phyloP scores from a whole-genome alignment of 352 stramenopile species.

The Elongisporangium prolatum region DNA sequence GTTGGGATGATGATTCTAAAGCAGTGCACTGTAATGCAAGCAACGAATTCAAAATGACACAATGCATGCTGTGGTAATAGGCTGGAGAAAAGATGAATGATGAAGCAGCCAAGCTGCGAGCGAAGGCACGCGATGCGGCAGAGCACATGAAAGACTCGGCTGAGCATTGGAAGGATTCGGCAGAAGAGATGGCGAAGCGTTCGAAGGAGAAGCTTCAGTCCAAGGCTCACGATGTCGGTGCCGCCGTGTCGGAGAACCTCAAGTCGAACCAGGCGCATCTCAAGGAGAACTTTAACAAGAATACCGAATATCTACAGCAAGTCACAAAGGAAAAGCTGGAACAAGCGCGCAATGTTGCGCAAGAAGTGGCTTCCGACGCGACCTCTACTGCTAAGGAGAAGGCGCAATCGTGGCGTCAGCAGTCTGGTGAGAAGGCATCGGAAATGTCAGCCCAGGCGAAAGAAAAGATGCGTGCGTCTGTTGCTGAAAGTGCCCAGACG shows the following conservation, averaged over 20 bases:
- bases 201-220: slow-evolving; percentile 24
- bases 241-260: slow-evolving; percentile 35
- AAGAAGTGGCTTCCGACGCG: slow-evolving; percentile 7
- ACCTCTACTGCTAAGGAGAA: slow-evolving; percentile 7
- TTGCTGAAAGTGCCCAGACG: slow-evolving; percentile 36
- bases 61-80: not conserved
- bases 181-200: slow-evolving; percentile 9
- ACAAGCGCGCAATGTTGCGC: slow-evolving; percentile 8
- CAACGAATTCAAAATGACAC: not conserved
- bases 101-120: slow-evolving; percentile 21
- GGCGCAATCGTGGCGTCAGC: slow-evolving; percentile 13
- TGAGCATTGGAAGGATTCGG: slow-evolving; percentile 12
- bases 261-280: slow-evolving; percentile 36
- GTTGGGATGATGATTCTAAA: not conserved
- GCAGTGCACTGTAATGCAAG: no score
- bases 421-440: slow-evolving; percentile 18
- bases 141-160: slow-evolving; percentile 13
- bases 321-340: slow-evolving; percentile 31
- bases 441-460: slow-evolving; percentile 24
- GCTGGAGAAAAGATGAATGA: slow-evolving; percentile 1
- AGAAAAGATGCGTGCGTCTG: slow-evolving; percentile 26
- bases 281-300: slow-evolving; percentile 36
- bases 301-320: slow-evolving; percentile 23
- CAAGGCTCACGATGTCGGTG: slow-evolving; percentile 27
- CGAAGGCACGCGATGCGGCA: slow-evolving; percentile 11